Evolutionary conservation across 768 basidiomycete species (phyloP), one percentile per base, ranked within the genome.

Genomic region (Pulveroboletus sp.): DNA sequence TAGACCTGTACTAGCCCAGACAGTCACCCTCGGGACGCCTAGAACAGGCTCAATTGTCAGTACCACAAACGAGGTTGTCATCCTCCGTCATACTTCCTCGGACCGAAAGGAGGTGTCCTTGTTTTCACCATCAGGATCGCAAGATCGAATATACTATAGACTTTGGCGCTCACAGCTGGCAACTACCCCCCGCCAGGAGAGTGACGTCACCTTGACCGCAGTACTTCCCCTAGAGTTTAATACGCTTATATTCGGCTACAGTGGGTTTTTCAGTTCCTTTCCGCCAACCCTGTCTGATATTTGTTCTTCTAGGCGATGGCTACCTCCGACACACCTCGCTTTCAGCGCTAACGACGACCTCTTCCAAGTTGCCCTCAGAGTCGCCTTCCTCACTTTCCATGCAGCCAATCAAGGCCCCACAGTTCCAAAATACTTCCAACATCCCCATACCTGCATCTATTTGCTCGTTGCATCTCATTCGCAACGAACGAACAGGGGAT

Each of bases 401-500:
- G 21, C 50, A 39, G 10, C 52, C 55, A 8, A 46, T 15, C 5
- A 44, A 51, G 27, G 26, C 6, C 15, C 41, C 40, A 4, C 21
- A 61, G 14, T 69, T 71, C 27, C 62, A 61, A 15, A 72, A 72
- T 31, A 58, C 60, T 4, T 85, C 84, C 1, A 68, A 79, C 27
- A 37, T 66, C 0, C 57, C 80, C 3, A 59, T 90, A 54, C 54
- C 46, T 63, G 91, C 51, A 55, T 75, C 30, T 64, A 70, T 69
- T 41, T 45, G 38, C n/a, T 67, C 64, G 9, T 65, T 93, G 30
- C 78, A 83, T 57, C 55, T 76, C 15, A 73, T 81, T 8, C 74
- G 77, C 43, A 84, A 86, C 55, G 69, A 73, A 15, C 65, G 81
- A 33, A 85, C 82, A 1, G 76, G 76, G 33, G 81, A 88, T 52